Conservation (phyloP, 148 eudicot genomes). For the Chenopodium formosanum region DNA sequence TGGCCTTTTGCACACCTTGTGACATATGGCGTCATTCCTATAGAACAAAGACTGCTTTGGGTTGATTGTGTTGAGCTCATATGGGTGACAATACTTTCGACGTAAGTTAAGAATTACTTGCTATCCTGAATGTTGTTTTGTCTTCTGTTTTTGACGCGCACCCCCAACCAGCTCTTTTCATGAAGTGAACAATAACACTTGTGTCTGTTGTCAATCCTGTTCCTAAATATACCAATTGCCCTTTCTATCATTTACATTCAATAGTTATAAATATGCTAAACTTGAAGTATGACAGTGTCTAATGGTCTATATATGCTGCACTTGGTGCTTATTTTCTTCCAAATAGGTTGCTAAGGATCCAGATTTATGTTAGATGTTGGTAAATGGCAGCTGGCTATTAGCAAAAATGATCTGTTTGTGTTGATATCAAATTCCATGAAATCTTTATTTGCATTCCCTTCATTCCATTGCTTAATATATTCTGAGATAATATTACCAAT, state of each 20-base stretch:
- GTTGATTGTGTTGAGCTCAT: constrained; percentile 94
- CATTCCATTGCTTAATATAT: not conserved
- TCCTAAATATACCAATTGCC: not conserved
- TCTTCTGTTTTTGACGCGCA: not conserved
- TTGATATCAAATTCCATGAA: not conserved
- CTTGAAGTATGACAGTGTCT: not conserved
- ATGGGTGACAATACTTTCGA: constrained; percentile 96
- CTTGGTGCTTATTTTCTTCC: not conserved
- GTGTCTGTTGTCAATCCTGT: not conserved
- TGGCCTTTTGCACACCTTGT: constrained; percentile 97
- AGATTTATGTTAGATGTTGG: not conserved
- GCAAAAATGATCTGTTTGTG: not conserved
- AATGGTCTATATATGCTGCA: not conserved
- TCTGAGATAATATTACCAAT: too few relatives aligned
- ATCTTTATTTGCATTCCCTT: not conserved
- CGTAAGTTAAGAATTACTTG: constrained; percentile 51
- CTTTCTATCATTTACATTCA: not conserved
- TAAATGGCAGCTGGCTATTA: not conserved
- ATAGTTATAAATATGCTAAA: not conserved
- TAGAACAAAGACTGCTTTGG: constrained; percentile 96
- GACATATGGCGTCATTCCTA: constrained; percentile 84
- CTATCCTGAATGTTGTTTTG: not conserved
- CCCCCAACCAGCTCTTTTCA: not conserved
- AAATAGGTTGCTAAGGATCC: not conserved
- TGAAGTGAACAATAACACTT: not conserved